A percentile compares a stretch with the other conserved stretches of the same genome.
Conservation (phyloP, 2,329 filamentous ascomycete genomes). For the Colletotrichum lindemuthianum region DNA sequence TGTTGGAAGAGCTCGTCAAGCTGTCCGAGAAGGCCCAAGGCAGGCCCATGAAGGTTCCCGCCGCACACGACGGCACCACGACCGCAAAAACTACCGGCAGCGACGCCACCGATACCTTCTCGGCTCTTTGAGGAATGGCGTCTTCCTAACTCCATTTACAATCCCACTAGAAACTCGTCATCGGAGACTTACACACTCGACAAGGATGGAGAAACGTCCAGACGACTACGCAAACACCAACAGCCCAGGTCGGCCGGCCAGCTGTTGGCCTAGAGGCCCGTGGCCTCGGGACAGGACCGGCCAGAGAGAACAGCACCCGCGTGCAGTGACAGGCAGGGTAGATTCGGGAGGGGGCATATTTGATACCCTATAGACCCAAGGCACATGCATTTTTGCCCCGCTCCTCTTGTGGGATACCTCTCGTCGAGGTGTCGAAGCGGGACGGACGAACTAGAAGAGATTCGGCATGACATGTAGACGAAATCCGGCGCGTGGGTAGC, state of each 20-base stretch:
- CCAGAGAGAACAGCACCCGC: not conserved
- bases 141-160: not conserved
- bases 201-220: no score
- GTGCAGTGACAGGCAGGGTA: conserved; percentile 29
- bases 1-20: conserved; percentile 73
- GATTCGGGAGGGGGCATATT: conserved; percentile 33
- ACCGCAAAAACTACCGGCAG: conserved; percentile 32
- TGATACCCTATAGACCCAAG: conserved; percentile 37
- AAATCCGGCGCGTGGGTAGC: conserved; percentile 23
- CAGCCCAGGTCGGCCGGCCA: no score
- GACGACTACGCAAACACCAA: no score
- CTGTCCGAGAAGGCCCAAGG: conserved; percentile 64
- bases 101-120: conserved; percentile 31
- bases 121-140: conserved; percentile 13
- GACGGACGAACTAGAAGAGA: conserved; percentile 16
- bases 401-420: not conserved
- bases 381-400: conserved; percentile 23
- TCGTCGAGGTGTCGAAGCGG: conserved; percentile 1
- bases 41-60: conserved; percentile 35
- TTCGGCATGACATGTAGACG: conserved; percentile 32
- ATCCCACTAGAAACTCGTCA: not conserved
- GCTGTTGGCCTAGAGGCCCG: not conserved
- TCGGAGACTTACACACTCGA: no score
- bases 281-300: not conserved
- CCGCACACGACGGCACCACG: conserved; percentile 7